phyloP scores from a whole-genome alignment of 352 stramenopile genomes.

The Phytophthora ramorum region DNA sequence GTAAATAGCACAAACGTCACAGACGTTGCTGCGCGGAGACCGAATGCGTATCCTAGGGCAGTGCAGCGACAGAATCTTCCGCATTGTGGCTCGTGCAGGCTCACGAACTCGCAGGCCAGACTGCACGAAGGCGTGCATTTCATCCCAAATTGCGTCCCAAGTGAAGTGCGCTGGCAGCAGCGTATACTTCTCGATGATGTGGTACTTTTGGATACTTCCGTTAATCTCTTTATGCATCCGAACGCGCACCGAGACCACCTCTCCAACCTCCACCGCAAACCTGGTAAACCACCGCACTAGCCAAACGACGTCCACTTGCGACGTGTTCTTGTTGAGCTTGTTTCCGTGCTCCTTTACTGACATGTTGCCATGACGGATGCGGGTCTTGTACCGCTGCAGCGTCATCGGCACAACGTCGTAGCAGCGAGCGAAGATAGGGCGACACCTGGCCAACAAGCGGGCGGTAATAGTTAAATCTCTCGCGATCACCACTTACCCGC shows the following conservation, averaged over 20 bases:
- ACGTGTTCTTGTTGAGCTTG: constrained; percentile 17
- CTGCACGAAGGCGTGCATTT: constrained; percentile 24
- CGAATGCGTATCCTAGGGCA: constrained; percentile 11
- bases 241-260: constrained; percentile 10
- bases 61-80: constrained; percentile 6
- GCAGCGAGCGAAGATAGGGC: constrained; percentile 6
- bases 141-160: constrained; percentile 12
- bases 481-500: background rate
- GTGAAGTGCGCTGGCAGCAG: constrained; percentile 23
- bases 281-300: constrained; percentile 15
- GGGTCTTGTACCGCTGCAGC: constrained; percentile 16
- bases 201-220: constrained; percentile 5
- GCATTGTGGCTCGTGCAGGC: constrained; percentile 9
- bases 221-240: constrained; percentile 6
- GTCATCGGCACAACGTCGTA: constrained; percentile 1
- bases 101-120: background rate
- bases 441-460: background rate
- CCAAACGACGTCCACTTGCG: constrained; percentile 7
- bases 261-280: constrained; percentile 6
- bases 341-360: background rate
- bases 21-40: constrained; percentile 18
- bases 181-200: constrained; percentile 8
- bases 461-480: constrained; percentile 16
- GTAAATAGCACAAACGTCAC: constrained; percentile 6
- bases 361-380: constrained; percentile 3